Percentiles rank a stretch among this genome's conserved stretches.
Conservation (phyloP, 305 asterid species). For the Fraxinus xanthoxyloides region DNA sequence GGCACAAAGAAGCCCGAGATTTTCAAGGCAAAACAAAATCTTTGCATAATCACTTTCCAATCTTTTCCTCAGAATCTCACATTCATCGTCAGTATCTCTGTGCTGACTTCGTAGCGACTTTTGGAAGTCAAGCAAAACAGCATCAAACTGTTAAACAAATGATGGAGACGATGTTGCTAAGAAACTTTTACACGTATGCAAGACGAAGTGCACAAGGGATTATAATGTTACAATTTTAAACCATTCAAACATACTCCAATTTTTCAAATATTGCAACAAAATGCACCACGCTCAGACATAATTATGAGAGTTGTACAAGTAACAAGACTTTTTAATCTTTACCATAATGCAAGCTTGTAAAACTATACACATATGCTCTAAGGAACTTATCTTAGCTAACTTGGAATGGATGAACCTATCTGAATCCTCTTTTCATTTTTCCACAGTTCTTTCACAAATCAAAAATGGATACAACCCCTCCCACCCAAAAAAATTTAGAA, state of each 20-base stretch:
- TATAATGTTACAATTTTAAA: background rate
- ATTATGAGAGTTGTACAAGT: background rate
- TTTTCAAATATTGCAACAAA: background rate
- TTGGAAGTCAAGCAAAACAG: conserved; percentile 46
- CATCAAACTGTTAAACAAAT: conserved; percentile 51
- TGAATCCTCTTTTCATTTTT: background rate
- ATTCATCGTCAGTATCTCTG: conserved; percentile 31
- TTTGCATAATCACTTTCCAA: conserved; percentile 45
- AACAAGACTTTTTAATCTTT: background rate
- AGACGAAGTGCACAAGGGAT: background rate
- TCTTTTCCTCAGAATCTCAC: conserved; percentile 44
- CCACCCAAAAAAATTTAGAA: background rate
- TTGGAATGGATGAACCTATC: background rate
- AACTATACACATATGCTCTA: background rate
- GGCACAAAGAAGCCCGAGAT: conserved; percentile 78
- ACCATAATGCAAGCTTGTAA: background rate
- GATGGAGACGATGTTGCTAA: conserved; percentile 1
- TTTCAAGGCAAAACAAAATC: conserved; percentile 66
- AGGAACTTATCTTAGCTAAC: background rate
- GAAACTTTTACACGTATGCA: conserved; percentile 5
- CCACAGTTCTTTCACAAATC: background rate
- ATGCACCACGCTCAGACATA: background rate
- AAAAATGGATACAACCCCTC: background rate
- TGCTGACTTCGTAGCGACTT: conserved; percentile 26
- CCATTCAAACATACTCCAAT: background rate